These are phyloP conservation scores for Cryptococcus sp. DNA, from an alignment of 1,284 basidiomycete species.

Conservation along the genomic window DNA sequence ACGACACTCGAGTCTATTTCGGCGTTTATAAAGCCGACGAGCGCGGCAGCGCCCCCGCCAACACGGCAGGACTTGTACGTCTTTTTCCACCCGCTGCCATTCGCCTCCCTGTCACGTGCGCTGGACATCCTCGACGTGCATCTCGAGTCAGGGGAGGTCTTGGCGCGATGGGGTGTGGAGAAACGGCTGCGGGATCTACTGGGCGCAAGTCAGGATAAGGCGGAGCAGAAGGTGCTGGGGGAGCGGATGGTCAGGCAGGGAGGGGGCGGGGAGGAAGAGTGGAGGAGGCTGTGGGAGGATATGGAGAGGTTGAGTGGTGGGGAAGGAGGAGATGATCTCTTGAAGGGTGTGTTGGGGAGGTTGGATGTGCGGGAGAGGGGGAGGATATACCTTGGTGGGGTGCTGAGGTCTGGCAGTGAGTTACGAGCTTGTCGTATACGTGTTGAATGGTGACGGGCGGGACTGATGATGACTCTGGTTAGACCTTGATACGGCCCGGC, in stretches of 20 bases:
- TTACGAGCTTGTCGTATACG: slow-evolving; percentile 36
- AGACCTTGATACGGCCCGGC: slow-evolving; percentile 77
- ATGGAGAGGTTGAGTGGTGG: slow-evolving; percentile 74
- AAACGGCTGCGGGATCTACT: slow-evolving; percentile 80
- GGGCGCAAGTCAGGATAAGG: slow-evolving; percentile 63
- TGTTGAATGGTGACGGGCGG: background rate
- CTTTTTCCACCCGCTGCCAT: slow-evolving; percentile 75
- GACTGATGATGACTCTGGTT: slow-evolving; percentile 15
- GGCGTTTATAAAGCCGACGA: slow-evolving; percentile 70
- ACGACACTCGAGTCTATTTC: slow-evolving; percentile 75
- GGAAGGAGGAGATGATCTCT: slow-evolving; percentile 54
- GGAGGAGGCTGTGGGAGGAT: slow-evolving; percentile 80
- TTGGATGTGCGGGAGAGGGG: slow-evolving; percentile 67
- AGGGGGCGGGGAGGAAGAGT: slow-evolving; percentile 61
- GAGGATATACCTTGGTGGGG: slow-evolving; percentile 74
- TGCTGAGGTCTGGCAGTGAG: slow-evolving; percentile 82
- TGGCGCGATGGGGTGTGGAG: slow-evolving; percentile 78
- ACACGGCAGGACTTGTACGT: slow-evolving; percentile 67
- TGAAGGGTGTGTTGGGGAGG: slow-evolving; percentile 71
- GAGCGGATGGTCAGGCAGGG: slow-evolving; percentile 74
- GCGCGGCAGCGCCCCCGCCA: slow-evolving; percentile 56
- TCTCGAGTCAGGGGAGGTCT: slow-evolving; percentile 85
- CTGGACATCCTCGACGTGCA: slow-evolving; percentile 89
- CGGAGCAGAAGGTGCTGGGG: slow-evolving; percentile 77
- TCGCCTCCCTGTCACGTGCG: slow-evolving; percentile 68